A percentile compares a stretch with the other conserved stretches of the same genome.
These are phyloP conservation scores for Pseudofabraea citricarpa DNA, from an alignment of 2,329 filamentous ascomycete genomes.

Conservation along the genomic window DNA sequence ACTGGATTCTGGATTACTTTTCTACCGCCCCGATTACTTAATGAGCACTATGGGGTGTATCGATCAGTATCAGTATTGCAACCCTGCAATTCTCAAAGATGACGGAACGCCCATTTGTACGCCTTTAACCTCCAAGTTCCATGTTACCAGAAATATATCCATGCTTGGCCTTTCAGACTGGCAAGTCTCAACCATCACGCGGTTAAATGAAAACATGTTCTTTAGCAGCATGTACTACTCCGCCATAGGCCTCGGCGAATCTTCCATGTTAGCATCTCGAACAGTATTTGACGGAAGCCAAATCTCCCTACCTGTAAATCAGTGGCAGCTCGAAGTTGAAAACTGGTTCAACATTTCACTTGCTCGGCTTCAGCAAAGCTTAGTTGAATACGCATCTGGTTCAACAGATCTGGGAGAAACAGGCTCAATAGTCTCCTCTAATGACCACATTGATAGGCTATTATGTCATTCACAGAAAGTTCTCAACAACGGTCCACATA, in stretches of 20 bases:
- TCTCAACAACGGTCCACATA: conserved; percentile 6
- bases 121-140: not conserved
- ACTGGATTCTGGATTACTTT: too few species aligned
- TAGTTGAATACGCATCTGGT: conserved; percentile 20
- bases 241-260: conserved; percentile 5
- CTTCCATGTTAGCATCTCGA: conserved; percentile 12
- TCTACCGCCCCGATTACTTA: too few species aligned
- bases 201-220: not conserved
- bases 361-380: conserved; percentile 23
- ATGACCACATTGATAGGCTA: not conserved
- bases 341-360: conserved; percentile 25
- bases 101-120: not conserved
- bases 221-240: conserved; percentile 5
- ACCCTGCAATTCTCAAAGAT: not conserved
- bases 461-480: conserved; percentile 13
- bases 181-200: conserved; percentile 1
- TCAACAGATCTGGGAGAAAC: conserved; percentile 5
- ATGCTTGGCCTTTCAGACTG: too few species aligned
- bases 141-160: too few species aligned
- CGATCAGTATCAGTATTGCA: not conserved
- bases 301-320: conserved; percentile 21
- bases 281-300: conserved; percentile 10
- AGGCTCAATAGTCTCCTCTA: not conserved
- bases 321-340: conserved; percentile 31
- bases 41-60: not conserved